Conservation (phyloP, 805 yeast genomes). For the Ogataea pini region DNA sequence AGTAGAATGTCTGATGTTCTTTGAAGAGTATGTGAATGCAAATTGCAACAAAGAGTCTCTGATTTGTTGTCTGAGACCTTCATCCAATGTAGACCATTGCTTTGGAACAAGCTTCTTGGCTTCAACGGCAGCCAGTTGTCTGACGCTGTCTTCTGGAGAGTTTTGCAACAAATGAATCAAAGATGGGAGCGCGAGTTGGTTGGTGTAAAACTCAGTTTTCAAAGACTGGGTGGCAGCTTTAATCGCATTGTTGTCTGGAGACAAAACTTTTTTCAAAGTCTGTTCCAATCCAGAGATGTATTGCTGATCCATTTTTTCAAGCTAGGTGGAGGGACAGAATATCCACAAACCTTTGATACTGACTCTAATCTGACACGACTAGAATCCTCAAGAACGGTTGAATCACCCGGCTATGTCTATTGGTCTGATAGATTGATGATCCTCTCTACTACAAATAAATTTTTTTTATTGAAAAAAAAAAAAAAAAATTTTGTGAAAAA, state of each 20-base stretch:
- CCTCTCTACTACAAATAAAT: not conserved
- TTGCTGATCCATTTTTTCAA: constrained; percentile 60
- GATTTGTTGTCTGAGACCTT: constrained; percentile 55
- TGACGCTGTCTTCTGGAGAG: constrained; percentile 67
- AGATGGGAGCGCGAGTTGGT: constrained; percentile 74
- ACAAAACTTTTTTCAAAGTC: constrained; percentile 73
- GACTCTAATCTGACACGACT: not conserved
- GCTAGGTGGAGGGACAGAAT: not conserved
- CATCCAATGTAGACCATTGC: constrained; percentile 65
- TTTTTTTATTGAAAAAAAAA: constrained; percentile 3
- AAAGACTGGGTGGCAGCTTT: constrained; percentile 79
- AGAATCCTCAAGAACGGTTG: constrained; percentile 1
- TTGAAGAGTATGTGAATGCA: constrained; percentile 63
- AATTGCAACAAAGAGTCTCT: constrained; percentile 66
- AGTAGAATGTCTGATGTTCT: constrained; percentile 78
- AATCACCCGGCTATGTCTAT: not conserved
- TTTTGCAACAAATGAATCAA: constrained; percentile 77
- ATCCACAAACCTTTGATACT: not conserved
- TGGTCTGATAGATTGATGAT: too few species aligned
- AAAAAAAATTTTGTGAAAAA: not conserved
- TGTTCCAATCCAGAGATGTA: constrained; percentile 72
- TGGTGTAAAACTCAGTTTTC: constrained; percentile 70
- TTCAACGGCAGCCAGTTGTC: constrained; percentile 95
- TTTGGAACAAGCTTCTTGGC: constrained; percentile 77
- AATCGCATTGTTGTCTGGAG: constrained; percentile 79